Evolutionary conservation across 1,284 basidiomycete genomes (phyloP).

Genomic region (Xerocomus minutiporus): DNA sequence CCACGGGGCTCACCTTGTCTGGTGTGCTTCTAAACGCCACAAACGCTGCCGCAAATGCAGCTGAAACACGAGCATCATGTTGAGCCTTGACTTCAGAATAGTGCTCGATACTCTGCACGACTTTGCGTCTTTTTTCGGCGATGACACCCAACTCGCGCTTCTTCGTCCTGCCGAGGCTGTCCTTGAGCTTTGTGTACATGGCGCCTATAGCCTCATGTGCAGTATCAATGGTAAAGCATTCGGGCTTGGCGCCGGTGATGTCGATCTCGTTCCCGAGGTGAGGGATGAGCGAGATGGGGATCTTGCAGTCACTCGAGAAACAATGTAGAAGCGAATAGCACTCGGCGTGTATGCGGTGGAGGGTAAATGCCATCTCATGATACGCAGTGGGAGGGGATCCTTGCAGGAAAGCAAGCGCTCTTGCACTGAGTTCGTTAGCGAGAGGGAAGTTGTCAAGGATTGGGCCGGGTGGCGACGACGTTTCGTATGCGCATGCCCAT

Average conservation of each 20-base stretch:
- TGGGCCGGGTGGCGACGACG: constrained; percentile 30
- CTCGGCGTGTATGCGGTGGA: constrained; percentile 79
- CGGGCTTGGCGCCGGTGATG: constrained; percentile 57
- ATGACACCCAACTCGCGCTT: constrained; percentile 76
- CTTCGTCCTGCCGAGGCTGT: constrained; percentile 66
- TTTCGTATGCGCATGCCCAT: constrained; percentile 73
- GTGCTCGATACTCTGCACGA: constrained; percentile 75
- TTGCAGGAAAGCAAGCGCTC: constrained; percentile 73
- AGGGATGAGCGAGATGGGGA: constrained; percentile 78
- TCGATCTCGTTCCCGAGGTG: constrained; percentile 77
- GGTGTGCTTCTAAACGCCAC: constrained; percentile 83
- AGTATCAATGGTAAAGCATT: constrained; percentile 78
- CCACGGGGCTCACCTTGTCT: constrained; percentile 92
- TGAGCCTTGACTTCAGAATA: constrained; percentile 83
- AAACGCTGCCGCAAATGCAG: constrained; percentile 87
- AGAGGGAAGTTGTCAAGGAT: constrained; percentile 56
- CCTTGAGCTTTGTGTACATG: constrained; percentile 75
- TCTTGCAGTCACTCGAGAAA: constrained; percentile 83
- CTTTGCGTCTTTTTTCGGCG: constrained; percentile 71
- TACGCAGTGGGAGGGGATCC: constrained; percentile 75
- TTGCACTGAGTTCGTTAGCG: constrained; percentile 61
- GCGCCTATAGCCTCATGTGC: constrained; percentile 70
- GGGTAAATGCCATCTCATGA: constrained; percentile 85
- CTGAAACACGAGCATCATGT: constrained; percentile 84
- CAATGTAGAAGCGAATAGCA: constrained; percentile 76